These are phyloP conservation scores for Elaeis oleifera DNA, from an alignment of 202 grass and related monocot genomes.

Conservation along the genomic window DNA sequence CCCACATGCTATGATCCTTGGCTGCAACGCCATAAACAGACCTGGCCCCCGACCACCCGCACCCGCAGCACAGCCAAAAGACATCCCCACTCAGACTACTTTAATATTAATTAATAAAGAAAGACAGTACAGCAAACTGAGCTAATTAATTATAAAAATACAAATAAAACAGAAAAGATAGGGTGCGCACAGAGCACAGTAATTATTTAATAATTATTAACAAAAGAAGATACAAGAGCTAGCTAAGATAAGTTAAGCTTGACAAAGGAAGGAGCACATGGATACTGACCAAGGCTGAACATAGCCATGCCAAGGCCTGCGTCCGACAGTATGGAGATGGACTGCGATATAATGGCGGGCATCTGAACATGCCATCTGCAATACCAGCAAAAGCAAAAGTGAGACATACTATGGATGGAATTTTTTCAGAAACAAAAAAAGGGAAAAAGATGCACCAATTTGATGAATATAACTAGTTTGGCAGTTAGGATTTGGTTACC, in stretches of 20 bases:
- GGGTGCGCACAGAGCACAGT: no score
- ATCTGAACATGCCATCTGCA: slow-evolving; percentile 11
- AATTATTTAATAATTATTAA: no score
- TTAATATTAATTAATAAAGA: no score
- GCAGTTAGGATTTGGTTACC: background rate
- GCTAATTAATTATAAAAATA: no score
- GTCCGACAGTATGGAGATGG: slow-evolving; percentile 15
- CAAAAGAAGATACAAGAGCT: no score
- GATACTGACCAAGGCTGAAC: slow-evolving; percentile 6
- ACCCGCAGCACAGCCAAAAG: background rate
- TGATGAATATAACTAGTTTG: no score
- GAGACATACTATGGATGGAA: background rate
- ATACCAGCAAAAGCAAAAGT: background rate
- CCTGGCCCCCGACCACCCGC: background rate
- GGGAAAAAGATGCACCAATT: no score
- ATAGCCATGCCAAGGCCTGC: slow-evolving; percentile 10
- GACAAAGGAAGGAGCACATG: background rate
- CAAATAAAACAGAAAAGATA: no score
- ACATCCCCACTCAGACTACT: no score
- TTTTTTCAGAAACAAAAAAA: no score
- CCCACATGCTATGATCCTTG: slow-evolving; percentile 14
- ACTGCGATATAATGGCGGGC: background rate
- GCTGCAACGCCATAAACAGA: slow-evolving; percentile 13
- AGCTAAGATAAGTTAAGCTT: no score
- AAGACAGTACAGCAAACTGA: no score